These are phyloP conservation scores for Platanthera zijinensis DNA, from an alignment of 106 monocot genomes.

Conservation along the genomic window DNA sequence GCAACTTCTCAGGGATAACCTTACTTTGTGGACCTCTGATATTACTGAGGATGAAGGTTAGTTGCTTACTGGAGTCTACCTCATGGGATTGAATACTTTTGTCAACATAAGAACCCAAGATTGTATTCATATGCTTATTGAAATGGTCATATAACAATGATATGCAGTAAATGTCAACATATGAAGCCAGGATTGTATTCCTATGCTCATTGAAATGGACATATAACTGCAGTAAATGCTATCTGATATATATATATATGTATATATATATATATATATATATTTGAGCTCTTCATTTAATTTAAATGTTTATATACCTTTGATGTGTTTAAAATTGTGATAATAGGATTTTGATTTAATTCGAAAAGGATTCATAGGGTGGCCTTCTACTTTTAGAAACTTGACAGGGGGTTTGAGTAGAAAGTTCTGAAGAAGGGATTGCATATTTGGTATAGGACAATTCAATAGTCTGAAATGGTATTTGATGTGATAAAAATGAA, in stretches of 20 bases:
- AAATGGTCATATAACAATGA: neutral
- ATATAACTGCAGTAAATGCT: neutral
- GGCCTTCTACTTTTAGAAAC: too few relatives aligned
- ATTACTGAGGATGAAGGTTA: slow-evolving; percentile 36
- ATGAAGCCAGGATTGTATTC: neutral
- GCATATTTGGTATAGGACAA: too few relatives aligned
- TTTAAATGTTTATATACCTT: neutral
- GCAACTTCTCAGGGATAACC: slow-evolving; percentile 47
- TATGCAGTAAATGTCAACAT: neutral
- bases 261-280: neutral
- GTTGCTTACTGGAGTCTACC: neutral
- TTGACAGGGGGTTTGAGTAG: too few relatives aligned
- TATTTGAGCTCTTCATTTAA: neutral
- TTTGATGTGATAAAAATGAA: too few relatives aligned
- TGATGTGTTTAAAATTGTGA: neutral
- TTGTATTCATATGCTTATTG: neutral
- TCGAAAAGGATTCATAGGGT: too few relatives aligned
- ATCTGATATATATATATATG: neutral
- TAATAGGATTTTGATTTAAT: neutral
- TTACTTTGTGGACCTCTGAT: slow-evolving; percentile 38
- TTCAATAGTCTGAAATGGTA: too few relatives aligned
- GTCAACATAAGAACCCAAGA: neutral
- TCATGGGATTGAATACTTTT: neutral
- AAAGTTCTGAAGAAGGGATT: too few relatives aligned
- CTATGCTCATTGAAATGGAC: neutral